phyloP scores from a whole-genome alignment of 176 grass and related monocot genomes.

The Urochloa ruziziensis region DNA sequence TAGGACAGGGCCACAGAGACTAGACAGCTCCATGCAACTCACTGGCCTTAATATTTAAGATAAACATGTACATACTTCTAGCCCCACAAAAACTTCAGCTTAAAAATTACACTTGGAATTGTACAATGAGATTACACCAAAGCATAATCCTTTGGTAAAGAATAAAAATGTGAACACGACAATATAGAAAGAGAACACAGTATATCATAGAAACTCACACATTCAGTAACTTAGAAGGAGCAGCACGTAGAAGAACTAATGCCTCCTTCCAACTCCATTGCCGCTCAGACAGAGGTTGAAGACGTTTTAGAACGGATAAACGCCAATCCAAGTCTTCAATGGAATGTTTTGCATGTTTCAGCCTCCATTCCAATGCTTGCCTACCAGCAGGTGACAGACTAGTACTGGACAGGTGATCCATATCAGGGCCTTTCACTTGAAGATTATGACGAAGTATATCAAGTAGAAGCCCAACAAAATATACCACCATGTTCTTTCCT shows the following conservation, averaged over 20 bases:
- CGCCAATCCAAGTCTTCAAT: conserved; percentile 90
- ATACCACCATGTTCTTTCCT: conserved; percentile 56
- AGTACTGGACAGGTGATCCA: conserved; percentile 47
- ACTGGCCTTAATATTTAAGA: neutral
- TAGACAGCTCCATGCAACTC: neutral
- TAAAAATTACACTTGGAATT: neutral
- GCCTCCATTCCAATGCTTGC: conserved; percentile 83
- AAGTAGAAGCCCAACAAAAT: conserved; percentile 74
- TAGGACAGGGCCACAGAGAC: neutral
- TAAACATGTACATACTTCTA: conserved; percentile 6
- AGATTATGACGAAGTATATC: conserved; percentile 69
- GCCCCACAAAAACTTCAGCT: neutral
- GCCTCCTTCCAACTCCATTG: conserved; percentile 98
- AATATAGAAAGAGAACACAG: conserved; percentile 23
- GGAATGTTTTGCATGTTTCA: conserved; percentile 64
- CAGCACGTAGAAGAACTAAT: conserved; percentile 83
- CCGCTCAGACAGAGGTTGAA: conserved; percentile 67
- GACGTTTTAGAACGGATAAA: conserved; percentile 75
- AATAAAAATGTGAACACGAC: conserved; percentile 8
- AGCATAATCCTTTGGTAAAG: neutral
- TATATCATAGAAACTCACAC: conserved; percentile 62
- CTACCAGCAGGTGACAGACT: conserved; percentile 52
- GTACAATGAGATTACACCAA: neutral
- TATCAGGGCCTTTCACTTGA: conserved; percentile 41
- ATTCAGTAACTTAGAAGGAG: conserved; percentile 93